Conservation (phyloP, 1,284 basidiomycete species). For the Sanghuangporus baumii region DNA sequence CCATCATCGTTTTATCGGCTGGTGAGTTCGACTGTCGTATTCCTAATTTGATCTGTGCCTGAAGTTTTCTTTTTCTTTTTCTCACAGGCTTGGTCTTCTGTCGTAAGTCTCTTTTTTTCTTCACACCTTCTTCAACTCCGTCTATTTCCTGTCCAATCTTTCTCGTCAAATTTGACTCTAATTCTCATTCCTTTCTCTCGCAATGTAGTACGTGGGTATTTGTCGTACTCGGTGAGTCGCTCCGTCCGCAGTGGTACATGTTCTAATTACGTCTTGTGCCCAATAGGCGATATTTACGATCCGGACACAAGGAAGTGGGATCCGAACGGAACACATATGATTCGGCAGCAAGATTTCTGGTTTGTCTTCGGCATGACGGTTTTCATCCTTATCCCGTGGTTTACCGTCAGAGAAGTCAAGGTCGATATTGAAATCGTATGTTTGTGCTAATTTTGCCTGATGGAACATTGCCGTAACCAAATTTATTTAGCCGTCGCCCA, state of each 20-base stretch:
- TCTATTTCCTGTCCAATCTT: not conserved
- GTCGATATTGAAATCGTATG: conserved; percentile 40
- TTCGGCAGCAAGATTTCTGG: conserved; percentile 42
- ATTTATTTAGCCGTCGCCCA: conserved; percentile 51
- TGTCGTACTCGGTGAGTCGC: conserved; percentile 30
- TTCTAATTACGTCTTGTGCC: not conserved
- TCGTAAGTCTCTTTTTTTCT: conserved; percentile 34
- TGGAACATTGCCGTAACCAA: not conserved
- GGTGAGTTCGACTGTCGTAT: conserved; percentile 35
- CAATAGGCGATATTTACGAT: conserved; percentile 35
- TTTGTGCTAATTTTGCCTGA: conserved; percentile 18
- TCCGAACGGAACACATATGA: conserved; percentile 30
- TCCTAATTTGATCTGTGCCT: conserved; percentile 2
- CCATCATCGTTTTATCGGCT: conserved; percentile 66
- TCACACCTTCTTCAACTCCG: not conserved
- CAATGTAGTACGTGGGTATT: conserved; percentile 32
- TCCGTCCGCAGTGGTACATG: not conserved
- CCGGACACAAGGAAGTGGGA: conserved; percentile 35
- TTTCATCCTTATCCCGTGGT: conserved; percentile 39
- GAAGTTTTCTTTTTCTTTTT: conserved; percentile 7
- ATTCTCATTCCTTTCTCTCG: not conserved
- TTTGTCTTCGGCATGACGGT: conserved; percentile 38
- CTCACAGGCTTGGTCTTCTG: conserved; percentile 45
- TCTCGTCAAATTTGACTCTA: conserved; percentile 7
- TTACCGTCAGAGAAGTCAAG: conserved; percentile 36